Evolutionary conservation across 805 yeast genomes (phyloP), one percentile per base, ranked within the genome.

Genomic region (Brettanomyces custersianus): DNA sequence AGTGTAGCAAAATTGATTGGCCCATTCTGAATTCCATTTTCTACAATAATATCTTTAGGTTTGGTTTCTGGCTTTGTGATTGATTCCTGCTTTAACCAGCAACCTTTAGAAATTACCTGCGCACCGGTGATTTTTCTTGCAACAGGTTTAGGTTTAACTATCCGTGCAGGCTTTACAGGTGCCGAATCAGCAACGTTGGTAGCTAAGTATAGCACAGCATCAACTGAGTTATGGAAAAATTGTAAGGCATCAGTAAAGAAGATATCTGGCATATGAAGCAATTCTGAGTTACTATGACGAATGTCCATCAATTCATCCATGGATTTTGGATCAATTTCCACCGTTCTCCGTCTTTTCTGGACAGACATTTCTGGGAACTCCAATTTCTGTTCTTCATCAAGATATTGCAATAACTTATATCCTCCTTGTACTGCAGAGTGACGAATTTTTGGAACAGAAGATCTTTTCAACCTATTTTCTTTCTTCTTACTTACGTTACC

Each of bases 161-260:
- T n/a, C n/a, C n/a, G n/a, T n/a, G n/a, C n/a, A n/a, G n/a, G n/a
- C n/a, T n/a, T n/a, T n/a, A n/a, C n/a, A n/a, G n/a, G n/a, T n/a
- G n/a, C n/a, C n/a, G n/a, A n/a, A n/a, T n/a, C 30, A 7, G 30
- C 30, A 15, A 55, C 40, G 1, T 54, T 39, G 7, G 41, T 34
- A 3, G 69, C 65, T 10, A 63, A 39, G 2, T 52, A 45, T 7
- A 70, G 37, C 0, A 70, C 70, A 33, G 52, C 59, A 15, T 44
- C 43, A 2, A 64, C 41, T 38, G 72, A 62, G 3, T 76, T 77
- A n/a, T 59, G 41, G 45, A 62, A 72, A 44, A 66, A 70, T 12
- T 40, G 49, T 4, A 74, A 33, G 10, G 66, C 63, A 11, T 55
- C 46, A 16, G 51, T 41, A 25, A 66, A 57, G 39, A 75, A 74